phyloP scores from a whole-genome alignment of 75 land plant species.

The Ceratopteris richardii region DNA sequence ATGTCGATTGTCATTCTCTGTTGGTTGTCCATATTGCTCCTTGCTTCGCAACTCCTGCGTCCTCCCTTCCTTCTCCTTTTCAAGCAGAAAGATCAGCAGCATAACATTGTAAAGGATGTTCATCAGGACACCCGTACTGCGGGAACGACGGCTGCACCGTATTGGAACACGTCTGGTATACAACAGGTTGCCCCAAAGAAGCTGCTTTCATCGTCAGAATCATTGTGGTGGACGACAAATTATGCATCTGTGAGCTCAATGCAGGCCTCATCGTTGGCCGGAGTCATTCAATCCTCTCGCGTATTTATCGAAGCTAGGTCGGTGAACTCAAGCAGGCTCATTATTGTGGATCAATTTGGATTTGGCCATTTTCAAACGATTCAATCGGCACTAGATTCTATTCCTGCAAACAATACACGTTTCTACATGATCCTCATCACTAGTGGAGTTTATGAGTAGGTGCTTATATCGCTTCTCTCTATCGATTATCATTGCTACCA shows the following conservation, averaged over 20 bases:
- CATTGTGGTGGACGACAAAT: background rate
- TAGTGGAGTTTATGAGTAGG: constrained; percentile 16
- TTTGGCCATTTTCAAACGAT: constrained; percentile 42
- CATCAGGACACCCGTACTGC: background rate
- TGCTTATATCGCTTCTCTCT: background rate
- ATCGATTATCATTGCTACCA: too few relatives aligned
- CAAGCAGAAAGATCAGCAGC: background rate
- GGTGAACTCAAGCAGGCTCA: background rate
- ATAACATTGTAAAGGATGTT: background rate
- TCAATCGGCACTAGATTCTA: constrained; percentile 37
- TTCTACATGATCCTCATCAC: constrained; percentile 7
- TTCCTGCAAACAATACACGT: constrained; percentile 30
- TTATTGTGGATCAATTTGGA: constrained; percentile 28
- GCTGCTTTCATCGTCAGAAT: background rate
- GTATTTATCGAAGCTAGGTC: background rate
- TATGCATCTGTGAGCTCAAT: background rate
- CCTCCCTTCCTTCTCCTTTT: background rate
- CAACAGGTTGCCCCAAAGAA: background rate
- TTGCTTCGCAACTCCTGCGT: background rate
- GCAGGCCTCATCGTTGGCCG: background rate
- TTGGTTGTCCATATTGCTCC: background rate
- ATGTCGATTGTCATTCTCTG: background rate
- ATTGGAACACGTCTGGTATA: too few relatives aligned
- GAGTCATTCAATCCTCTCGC: background rate
- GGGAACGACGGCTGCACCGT: background rate